Base-by-base conservation (phyloP, 2,329 filamentous ascomycete genomes). In the Cladobotryum mycophilum region DNA sequence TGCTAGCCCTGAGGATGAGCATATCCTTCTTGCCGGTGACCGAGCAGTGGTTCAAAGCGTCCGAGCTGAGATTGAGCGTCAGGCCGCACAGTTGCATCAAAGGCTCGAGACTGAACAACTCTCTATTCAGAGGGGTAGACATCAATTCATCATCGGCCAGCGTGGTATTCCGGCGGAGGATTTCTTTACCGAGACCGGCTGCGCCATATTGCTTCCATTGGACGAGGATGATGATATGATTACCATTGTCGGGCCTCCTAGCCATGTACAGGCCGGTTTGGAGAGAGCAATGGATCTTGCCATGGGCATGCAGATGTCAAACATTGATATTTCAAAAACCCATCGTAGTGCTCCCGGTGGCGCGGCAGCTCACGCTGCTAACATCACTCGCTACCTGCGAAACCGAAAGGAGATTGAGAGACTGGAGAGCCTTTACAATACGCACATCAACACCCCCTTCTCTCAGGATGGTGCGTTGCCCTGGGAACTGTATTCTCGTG, bases 141-240 rank as follows among this genome's bases (percentile, higher is more conserved):
- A 97, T 67, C 91, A 95, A 67, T 97, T 96, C 74, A 93, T 99
- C 63, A 84, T 96, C 56, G 92, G 92, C 47, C 84, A 92, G 55
- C 81, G 85, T 55, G 90, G 88, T 54, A 80, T 88, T 55, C 84
- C 88, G 15, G 76, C 89, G 34, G 83, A 96, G 52, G 83, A 96
- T 42, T 96, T 99, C 74, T 83, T 96, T 57, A 79, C 84, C 42
- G 83, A 96, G 62, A 97, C 93, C 52, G 92, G 92, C 55, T 99
- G 93, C 69, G 82, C 87, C 41, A 85, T 97, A 53, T 80, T 97
- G 51, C 71, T 97, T 42, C 92, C 89, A 7, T 77, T 77, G 22
- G 82, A 85, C 20, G 83, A 88, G 48, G 88, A 93, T 51, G 88
- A 89, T 43, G 89, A 96, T 61, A 83, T 82, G 40, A 80, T 97